Base-by-base conservation (phyloP, 2,329 filamentous ascomycete genomes). In the Colletotrichum viniferum region DNA sequence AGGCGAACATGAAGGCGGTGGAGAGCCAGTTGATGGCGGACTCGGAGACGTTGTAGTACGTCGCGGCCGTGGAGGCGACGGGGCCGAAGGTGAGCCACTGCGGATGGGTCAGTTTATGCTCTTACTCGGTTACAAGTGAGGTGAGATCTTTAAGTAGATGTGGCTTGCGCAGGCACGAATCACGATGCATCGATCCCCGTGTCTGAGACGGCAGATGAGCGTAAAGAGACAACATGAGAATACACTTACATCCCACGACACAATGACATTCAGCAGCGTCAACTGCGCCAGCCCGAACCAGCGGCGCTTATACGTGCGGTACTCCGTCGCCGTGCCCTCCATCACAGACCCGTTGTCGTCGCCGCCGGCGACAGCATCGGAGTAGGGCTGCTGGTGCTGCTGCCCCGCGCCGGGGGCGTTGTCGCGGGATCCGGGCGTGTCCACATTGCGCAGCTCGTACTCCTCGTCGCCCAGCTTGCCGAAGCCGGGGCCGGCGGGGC, bases 81-180 rank as follows among this genome's bases (percentile, higher is more conserved):
- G 96, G 94, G 3, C 96, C 94, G 84, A 96, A 98, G 8, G 96
- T 97, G 79, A 98, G 91, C 96, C 96, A 98, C 95, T 96, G 78
- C 28, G 28, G 21, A 24, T 4, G 13, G 62, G 67, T 69, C 5
- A 64, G 73, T 48, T 8, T 34, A 14, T 34, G 32, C 32, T 34
- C 32, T 34, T 34, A 2, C 13, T 14, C 32, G 32, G 32, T 4
- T 34, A 34, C 13, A 34, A 7, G 34, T 36, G 61, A 16, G 32
- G 13, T 68, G 12, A 26, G 28, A 60, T 60, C 64, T 73, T 62
- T 21, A n/a, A 30, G 36, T 24, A 34, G 32, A n/a, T 43, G 34
- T 63, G 61, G 61, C 61, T 63, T 63, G 61, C 61, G 32, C n/a
- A 38, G 60, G 18, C 60, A 63, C 32, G 32, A 63, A 38, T 26